These are phyloP conservation scores for Trypanosoma mega DNA, from an alignment of 208 protist species.

Conservation along the genomic window DNA sequence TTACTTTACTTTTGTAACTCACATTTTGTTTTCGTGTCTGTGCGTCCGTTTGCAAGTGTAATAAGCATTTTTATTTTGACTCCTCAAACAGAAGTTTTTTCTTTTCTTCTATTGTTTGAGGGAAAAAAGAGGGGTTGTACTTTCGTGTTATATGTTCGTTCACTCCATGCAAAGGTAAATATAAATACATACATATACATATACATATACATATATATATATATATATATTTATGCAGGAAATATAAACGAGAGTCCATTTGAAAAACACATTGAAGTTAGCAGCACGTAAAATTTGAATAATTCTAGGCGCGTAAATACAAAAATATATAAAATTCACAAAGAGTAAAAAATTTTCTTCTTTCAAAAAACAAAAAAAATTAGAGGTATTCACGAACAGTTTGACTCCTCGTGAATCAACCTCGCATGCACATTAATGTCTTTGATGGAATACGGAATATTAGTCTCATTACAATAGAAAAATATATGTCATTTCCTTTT, in stretches of 20 bases:
- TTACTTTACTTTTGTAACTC: too few species aligned
- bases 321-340: too few species aligned
- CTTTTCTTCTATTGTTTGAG: not conserved
- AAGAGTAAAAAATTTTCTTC: too few species aligned
- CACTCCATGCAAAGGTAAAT: not conserved
- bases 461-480: not conserved
- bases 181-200: not conserved
- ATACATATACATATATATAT: conserved; percentile 1
- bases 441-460: not conserved
- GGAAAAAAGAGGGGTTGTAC: not conserved
- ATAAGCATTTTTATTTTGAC: too few species aligned
- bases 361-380: too few species aligned
- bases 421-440: not conserved
- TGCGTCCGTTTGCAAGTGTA: too few species aligned
- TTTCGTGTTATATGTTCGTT: not conserved
- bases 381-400: too few species aligned
- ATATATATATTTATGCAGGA: not conserved
- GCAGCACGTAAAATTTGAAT: not conserved
- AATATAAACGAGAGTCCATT: not conserved
- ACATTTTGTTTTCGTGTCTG: too few species aligned
- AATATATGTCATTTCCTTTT: not conserved
- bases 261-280: not conserved
- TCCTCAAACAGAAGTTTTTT: too few species aligned
- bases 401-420: not conserved
- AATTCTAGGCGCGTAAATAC: too few species aligned